These are phyloP conservation scores for Solanum sitiens DNA, from an alignment of 257 asterid species.

Conservation along the genomic window DNA sequence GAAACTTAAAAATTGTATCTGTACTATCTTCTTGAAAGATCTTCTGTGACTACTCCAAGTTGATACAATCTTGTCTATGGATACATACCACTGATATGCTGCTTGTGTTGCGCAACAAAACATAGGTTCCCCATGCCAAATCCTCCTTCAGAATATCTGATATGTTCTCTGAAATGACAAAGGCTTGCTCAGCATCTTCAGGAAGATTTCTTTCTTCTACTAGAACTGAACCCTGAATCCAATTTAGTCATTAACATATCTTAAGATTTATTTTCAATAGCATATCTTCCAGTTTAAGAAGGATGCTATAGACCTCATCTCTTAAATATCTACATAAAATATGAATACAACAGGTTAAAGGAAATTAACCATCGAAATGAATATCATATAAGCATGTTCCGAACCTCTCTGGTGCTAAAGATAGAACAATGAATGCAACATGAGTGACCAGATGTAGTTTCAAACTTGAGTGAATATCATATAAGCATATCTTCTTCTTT, in stretches of 20 bases:
- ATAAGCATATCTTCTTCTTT: neutral
- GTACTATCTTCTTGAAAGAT: neutral
- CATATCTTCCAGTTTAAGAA: neutral
- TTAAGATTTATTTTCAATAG: neutral
- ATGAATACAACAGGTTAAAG: neutral
- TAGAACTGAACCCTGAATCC: slow-evolving; percentile 61
- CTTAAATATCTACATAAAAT: neutral
- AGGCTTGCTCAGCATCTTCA: slow-evolving; percentile 61
- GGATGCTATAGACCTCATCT: neutral
- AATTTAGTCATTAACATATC: neutral
- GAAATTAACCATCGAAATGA: neutral
- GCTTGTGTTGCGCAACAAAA: slow-evolving; percentile 73
- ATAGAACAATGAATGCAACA: neutral
- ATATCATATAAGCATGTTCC: neutral
- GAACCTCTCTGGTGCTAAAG: neutral
- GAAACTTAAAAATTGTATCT: neutral
- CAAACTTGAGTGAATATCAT: neutral
- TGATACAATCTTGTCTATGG: neutral
- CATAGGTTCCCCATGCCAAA: slow-evolving; percentile 93
- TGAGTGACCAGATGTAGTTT: neutral
- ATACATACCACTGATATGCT: slow-evolving; percentile 76
- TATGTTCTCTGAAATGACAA: slow-evolving; percentile 46
- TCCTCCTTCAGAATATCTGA: slow-evolving; percentile 57
- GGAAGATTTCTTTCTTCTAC: slow-evolving; percentile 47
- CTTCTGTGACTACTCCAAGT: neutral